Percentiles rank a stretch among this genome's conserved stretches.
These are phyloP conservation scores for Endothia cerciana DNA, from an alignment of 2,329 filamentous ascomycete genomes.

Conservation along the genomic window DNA sequence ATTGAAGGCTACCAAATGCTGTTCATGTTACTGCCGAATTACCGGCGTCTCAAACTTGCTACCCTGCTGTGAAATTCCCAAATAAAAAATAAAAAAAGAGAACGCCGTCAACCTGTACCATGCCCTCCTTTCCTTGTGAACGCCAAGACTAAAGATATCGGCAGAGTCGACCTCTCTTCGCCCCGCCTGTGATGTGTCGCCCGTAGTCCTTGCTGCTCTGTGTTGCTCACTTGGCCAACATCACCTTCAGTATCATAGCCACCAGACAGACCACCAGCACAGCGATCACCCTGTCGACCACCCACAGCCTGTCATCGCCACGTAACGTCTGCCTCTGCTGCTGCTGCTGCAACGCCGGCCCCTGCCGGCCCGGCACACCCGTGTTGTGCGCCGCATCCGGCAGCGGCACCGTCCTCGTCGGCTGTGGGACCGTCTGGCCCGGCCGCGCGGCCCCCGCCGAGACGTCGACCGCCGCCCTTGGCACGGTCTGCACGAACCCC, in stretches of 20 bases:
- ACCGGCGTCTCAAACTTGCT: neutral
- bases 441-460: constrained; percentile 30
- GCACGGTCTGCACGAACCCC: constrained; percentile 59
- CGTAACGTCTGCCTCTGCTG: constrained; percentile 24
- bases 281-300: constrained; percentile 82
- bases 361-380: constrained; percentile 22
- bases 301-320: constrained; percentile 64
- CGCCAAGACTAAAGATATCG: neutral
- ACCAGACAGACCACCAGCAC: constrained; percentile 71
- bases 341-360: constrained; percentile 24
- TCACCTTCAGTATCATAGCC: constrained; percentile 67
- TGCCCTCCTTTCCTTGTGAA: neutral
- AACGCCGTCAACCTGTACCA: neutral
- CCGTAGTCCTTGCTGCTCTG: neutral
- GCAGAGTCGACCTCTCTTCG: neutral
- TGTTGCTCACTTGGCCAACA: constrained; percentile 34
- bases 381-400: constrained; percentile 27
- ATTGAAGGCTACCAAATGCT: neutral
- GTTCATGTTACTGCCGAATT: neutral
- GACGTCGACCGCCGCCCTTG: constrained; percentile 33
- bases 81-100: too few species aligned
- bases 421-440: constrained; percentile 39
- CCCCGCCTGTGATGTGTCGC: neutral
- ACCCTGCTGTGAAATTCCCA: neutral
- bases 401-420: constrained; percentile 41